phyloP scores from a whole-genome alignment of 2,329 filamentous ascomycete genomes.

The Nothomitra cinnamomea region DNA sequence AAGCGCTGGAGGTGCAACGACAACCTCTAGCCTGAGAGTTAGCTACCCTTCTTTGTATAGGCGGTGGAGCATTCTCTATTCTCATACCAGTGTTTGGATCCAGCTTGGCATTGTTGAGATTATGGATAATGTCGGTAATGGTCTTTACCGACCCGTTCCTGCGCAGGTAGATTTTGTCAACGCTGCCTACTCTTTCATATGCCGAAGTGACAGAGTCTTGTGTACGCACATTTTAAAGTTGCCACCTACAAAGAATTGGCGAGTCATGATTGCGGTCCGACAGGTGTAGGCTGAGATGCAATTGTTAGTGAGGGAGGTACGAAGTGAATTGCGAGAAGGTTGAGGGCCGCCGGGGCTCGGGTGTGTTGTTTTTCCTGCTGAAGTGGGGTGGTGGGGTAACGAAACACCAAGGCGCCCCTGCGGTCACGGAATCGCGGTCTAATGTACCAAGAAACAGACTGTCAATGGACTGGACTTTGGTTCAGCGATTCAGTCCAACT shows the following conservation, averaged over 20 bases:
- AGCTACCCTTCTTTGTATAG: conserved; percentile 3
- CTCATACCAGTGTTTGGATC: conserved; percentile 55
- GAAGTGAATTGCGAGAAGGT: neutral
- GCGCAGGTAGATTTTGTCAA: conserved; percentile 8
- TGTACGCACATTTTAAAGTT: conserved; percentile 94
- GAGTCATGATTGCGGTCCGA: conserved; percentile 44
- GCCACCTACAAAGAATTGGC: conserved; percentile 92
- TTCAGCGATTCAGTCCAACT: too few relatives aligned
- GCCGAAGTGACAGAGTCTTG: conserved; percentile 15
- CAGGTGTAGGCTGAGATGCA: neutral
- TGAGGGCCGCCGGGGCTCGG: too few relatives aligned
- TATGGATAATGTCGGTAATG: conserved; percentile 78
- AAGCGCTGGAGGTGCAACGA: conserved; percentile 77
- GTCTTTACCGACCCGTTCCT: conserved; percentile 89
- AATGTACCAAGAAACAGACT: too few relatives aligned
- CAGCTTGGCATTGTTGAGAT: conserved; percentile 73
- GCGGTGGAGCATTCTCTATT: neutral
- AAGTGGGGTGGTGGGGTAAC: too few relatives aligned
- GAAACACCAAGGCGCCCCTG: too few relatives aligned
- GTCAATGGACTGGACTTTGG: too few relatives aligned
- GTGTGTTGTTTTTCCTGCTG: too few relatives aligned
- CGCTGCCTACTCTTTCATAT: conserved; percentile 12
- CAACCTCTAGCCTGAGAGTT: conserved; percentile 53
- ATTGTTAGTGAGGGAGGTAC: neutral
- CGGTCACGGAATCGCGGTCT: too few relatives aligned